phyloP scores from a whole-genome alignment of 2,329 filamentous ascomycete genomes.

The Eurotiales sp. region DNA sequence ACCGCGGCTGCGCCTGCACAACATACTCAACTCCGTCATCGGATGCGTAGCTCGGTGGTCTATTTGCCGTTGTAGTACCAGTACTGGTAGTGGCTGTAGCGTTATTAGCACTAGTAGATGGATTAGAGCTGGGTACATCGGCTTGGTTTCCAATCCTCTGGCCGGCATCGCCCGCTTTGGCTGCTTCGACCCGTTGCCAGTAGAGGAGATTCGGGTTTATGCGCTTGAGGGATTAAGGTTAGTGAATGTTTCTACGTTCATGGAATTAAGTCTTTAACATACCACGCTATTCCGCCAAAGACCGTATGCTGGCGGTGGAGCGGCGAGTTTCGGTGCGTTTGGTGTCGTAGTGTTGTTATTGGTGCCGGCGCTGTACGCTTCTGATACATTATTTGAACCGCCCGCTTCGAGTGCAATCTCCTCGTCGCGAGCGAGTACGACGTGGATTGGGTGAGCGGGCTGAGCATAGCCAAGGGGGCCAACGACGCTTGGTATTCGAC shows the following conservation, averaged over 20 bases:
- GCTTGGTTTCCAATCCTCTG: conserved; percentile 13
- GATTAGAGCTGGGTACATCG: conserved; percentile 1
- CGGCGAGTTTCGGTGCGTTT: conserved; percentile 51
- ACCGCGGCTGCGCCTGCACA: conserved; percentile 62
- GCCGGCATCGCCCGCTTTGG: conserved; percentile 21
- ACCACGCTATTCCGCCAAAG: conserved; percentile 80
- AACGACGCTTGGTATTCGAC: conserved; percentile 46
- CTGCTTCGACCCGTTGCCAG: conserved; percentile 63
- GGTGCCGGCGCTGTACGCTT: too few relatives aligned
- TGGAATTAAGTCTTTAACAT: conserved; percentile 38
- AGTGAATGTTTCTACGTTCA: background rate
- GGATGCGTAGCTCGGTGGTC: conserved; percentile 72
- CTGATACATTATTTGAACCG: too few relatives aligned
- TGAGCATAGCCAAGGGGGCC: conserved; percentile 64
- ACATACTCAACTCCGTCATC: conserved; percentile 73
- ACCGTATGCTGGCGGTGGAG: conserved; percentile 78
- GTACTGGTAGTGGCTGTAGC: background rate
- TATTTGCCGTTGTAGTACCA: conserved; percentile 22
- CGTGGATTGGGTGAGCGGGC: conserved; percentile 69
- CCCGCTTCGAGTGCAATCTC: conserved; percentile 48
- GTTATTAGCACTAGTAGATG: too few relatives aligned
- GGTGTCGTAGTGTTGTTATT: conserved; percentile 5
- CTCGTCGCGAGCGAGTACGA: conserved; percentile 71
- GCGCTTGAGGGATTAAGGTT: conserved; percentile 45
- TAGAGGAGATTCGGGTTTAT: conserved; percentile 78